Base-by-base conservation (phyloP, 1,139 yeast species). In the Saccharomycopsis phalli region DNA sequence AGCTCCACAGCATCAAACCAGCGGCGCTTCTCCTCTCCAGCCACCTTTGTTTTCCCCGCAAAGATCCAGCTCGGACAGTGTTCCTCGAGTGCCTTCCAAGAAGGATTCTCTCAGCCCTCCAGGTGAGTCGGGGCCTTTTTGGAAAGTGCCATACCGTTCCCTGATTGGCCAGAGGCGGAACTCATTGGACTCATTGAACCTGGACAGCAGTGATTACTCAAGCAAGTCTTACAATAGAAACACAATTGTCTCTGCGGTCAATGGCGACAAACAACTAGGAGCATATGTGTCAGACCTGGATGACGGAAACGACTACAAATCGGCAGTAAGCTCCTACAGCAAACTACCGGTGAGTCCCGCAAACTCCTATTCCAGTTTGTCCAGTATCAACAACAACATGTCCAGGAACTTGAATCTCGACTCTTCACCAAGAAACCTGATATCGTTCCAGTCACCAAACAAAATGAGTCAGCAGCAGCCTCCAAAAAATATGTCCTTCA, bases 401-500 rank as follows among this genome's bases (percentile, higher is more conserved):
- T 7, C 36, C 5, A 30, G 34, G 14, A 31, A 36, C 22, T 21
- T 40, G n/a, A 31, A 31, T 19, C 13, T 36, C 4, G 31, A 23
- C 13, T 8, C 17, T 8, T 34, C 33, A 4, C 42, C 35, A 4
- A 28, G 17, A n/a, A 35, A 38, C 4, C 36, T 39, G 32, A 27
- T 34, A n/a, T 14, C 34, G 33, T 36, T 23, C 14, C 40, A 40
- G 26, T 18, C 14, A 11, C n/a, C 38, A 8, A 33, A 29, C 17
- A 17, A 23, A 7, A 16, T 29, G 2, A 21, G 31, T 17, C 39
- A 32, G 19, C 32, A 36, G 6, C 8, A 36, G 32, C 13, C 45
- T 43, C 2, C 36, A 41, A 17, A 32, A 41, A 26, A n/a, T n/a
- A 26, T 26, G 13, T 51, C 35, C 48, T 48, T 34, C 37, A 54